A percentile compares a stretch with the other conserved stretches of the same genome.
Evolutionary conservation across 1,284 basidiomycete species (phyloP).

Genomic region (Rhodotorula mucilaginosa): DNA sequence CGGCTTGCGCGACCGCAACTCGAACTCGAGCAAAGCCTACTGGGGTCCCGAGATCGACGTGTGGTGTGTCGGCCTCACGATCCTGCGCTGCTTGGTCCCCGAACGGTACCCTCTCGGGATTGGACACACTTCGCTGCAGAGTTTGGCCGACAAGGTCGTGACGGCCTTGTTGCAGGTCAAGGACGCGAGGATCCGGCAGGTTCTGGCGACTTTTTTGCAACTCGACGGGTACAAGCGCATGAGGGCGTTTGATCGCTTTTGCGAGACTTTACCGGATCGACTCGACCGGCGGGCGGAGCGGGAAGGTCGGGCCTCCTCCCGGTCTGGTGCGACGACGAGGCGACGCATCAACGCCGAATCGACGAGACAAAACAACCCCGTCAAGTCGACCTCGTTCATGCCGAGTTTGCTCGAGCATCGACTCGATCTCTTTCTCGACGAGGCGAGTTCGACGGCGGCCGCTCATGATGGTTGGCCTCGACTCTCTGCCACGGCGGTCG

Average conservation of each 20-base stretch:
- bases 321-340: neutral
- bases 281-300: neutral
- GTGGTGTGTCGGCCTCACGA: constrained; percentile 58
- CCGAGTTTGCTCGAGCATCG: constrained; percentile 53
- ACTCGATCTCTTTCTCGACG: constrained; percentile 49
- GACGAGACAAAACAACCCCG: constrained; percentile 39
- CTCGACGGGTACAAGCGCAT: constrained; percentile 54
- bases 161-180: constrained; percentile 51
- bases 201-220: constrained; percentile 53
- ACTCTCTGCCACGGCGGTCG: constrained; percentile 18
- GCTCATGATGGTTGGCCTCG: constrained; percentile 7
- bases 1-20: constrained; percentile 53
- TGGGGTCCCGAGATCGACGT: constrained; percentile 59
- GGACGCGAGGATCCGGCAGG: constrained; percentile 49
- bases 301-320: neutral
- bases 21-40: constrained; percentile 53
- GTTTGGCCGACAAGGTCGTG: constrained; percentile 53
- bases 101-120: constrained; percentile 57
- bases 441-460: neutral
- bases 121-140: constrained; percentile 52
- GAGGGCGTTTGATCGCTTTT: constrained; percentile 51
- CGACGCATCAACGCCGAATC: neutral
- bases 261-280: constrained; percentile 26
- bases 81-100: constrained; percentile 55
- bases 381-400: constrained; percentile 57